Base-by-base conservation (phyloP, 1,284 basidiomycete species). In the Cystobasidiaceae sp. region DNA sequence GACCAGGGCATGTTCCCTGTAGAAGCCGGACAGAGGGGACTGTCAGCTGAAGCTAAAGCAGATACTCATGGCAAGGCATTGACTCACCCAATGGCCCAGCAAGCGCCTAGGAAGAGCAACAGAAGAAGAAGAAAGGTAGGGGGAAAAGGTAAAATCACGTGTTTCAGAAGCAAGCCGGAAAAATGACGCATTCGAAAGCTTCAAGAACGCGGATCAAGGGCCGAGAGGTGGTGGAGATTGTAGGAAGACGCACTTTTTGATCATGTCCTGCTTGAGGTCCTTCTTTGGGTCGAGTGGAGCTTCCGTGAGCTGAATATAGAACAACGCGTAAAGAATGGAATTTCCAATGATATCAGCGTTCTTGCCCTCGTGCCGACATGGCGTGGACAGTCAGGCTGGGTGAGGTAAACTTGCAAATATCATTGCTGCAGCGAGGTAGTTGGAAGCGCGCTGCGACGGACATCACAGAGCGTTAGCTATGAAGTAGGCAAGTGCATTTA, bases 71-170 rank as follows among this genome's bases (percentile, higher is more conserved):
- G 33, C 54, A 59, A 86, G 85, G 85, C 85, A 87, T 67, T 88
- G 86, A 0, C 86, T 85, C 2, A 69, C 71, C 70, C 73, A 79
- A 70, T 80, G 79, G n/a, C 81, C 81, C 15, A 93, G 82, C 21
- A 93, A 82, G 67, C 90, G 84, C 52, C 81, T 79, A 77, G 91
- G 91, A 79, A 91, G 85, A 74, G 90, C 82, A 49, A 86, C 82
- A 90, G 79, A 17, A 81, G 19, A n/a, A 7, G 13, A 23, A 49
- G 23, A 6, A 23, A 25, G 28, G n/a, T 4, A 30, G 23, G 13
- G 11, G 2, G 7, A 15, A 4, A 19, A 50, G 37, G 59, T 28
- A 32, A 7, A 4, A 34, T 54, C 5, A 25, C 3, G 11, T 7
- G 15, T 17, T 23, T 61, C 46, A 45, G 15, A 11, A 19, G 33